A percentile compares a stretch with the other conserved stretches of the same genome.
Evolutionary conservation across 331 rosid species (phyloP).

Genomic region (Pyracantha coccinea): DNA sequence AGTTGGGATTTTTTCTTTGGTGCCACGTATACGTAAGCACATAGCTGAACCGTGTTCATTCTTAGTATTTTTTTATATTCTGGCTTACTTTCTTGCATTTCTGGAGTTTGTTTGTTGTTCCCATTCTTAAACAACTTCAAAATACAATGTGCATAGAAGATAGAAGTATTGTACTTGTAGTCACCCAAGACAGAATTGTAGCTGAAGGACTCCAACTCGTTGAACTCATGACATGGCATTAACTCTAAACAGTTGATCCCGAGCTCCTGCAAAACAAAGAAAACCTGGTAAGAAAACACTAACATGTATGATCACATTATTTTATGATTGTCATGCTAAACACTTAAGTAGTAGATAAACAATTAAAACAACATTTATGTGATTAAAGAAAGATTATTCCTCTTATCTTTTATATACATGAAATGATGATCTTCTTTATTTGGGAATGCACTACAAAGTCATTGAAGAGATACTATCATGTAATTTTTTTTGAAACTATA

Average conservation of each 20-base stretch:
- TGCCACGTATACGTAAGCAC: not conserved
- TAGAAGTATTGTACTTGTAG: conserved; percentile 43
- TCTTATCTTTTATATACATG: not conserved
- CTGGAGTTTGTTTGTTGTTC: not conserved
- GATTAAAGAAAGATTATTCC: not conserved
- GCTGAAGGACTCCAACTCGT: conserved; percentile 80
- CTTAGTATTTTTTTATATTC: not conserved
- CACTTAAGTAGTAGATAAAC: not conserved
- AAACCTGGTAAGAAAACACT: conserved; percentile 20
- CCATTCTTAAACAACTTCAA: not conserved
- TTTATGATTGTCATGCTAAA: not conserved
- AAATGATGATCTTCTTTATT: not conserved
- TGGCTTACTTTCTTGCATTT: not conserved
- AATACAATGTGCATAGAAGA: not conserved
- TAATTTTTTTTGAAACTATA: no score
- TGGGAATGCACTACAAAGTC: not conserved
- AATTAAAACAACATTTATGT: not conserved
- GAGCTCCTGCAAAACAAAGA: conserved; percentile 67
- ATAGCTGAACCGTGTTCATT: not conserved
- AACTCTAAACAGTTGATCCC: conserved; percentile 92
- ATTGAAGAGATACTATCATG: not conserved
- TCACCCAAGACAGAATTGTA: conserved; percentile 81
- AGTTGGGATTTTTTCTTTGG: not conserved
- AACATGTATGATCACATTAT: not conserved
- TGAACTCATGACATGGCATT: conserved; percentile 97